Conservation (phyloP, 2,329 filamentous ascomycete species). For the Pseudogymnoascus sp. region DNA sequence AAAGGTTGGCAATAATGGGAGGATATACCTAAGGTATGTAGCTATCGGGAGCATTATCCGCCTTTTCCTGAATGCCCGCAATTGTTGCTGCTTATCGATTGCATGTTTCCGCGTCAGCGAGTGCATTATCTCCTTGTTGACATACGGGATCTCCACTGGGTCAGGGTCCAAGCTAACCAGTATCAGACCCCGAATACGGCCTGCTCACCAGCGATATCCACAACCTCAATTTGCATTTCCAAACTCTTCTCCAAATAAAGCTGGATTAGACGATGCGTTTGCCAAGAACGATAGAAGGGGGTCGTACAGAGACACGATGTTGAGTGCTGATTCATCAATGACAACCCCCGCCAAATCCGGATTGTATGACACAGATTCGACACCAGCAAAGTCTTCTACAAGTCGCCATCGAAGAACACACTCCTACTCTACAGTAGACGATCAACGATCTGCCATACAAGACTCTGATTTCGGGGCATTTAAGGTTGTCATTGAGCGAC, state of each 20-base stretch:
- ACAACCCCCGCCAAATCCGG: slow-evolving; percentile 29
- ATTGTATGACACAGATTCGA: slow-evolving; percentile 15
- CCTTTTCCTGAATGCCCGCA: slow-evolving; percentile 19
- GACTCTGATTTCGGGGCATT: slow-evolving; percentile 57
- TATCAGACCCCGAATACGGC: slow-evolving; percentile 52
- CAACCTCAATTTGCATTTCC: slow-evolving; percentile 55
- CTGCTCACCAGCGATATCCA: slow-evolving; percentile 52
- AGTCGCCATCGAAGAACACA: slow-evolving; percentile 53
- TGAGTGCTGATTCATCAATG: slow-evolving; percentile 21
- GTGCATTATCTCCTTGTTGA: slow-evolving; percentile 11
- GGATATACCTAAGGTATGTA: slow-evolving; percentile 67
- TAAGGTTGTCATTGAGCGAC: slow-evolving; percentile 72
- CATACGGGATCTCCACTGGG: slow-evolving; percentile 10
- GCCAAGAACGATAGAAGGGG: slow-evolving; percentile 25
- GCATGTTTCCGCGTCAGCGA: slow-evolving; percentile 28
- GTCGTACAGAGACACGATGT: slow-evolving; percentile 23
- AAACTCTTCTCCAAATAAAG: slow-evolving; percentile 51
- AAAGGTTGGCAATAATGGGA: slow-evolving; percentile 75
- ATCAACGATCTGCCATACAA: slow-evolving; percentile 46
- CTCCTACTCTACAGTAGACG: slow-evolving; percentile 71
- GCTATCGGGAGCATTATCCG: slow-evolving; percentile 17
- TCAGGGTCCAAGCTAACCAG: slow-evolving; percentile 9
- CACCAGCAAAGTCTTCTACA: slow-evolving; percentile 18
- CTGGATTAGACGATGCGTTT: slow-evolving; percentile 43
- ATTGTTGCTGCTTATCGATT: slow-evolving; percentile 29